phyloP scores from a whole-genome alignment of 2,329 filamentous ascomycete genomes.

The Biscogniauxia sp. region DNA sequence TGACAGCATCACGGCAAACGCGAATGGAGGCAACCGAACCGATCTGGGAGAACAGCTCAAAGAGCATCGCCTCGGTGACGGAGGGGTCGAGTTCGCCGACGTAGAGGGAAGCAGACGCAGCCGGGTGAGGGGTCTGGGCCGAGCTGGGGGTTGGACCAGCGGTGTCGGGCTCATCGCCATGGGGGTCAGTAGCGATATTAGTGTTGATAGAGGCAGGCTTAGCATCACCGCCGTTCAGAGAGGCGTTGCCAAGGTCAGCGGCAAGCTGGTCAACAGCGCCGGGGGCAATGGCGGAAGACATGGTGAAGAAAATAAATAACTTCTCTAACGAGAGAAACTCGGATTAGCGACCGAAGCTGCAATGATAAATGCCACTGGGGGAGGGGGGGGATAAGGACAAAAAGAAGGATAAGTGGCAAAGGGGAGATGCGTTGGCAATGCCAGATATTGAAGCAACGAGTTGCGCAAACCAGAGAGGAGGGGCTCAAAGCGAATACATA shows the following conservation, averaged over 20 bases:
- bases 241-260: conserved; percentile 71
- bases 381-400: background rate
- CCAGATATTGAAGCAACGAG: background rate
- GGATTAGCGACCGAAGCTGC: conserved; percentile 9
- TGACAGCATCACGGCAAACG: conserved; percentile 98
- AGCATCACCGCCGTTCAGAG: conserved; percentile 66
- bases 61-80: conserved; percentile 99
- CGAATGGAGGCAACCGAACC: conserved; percentile 98
- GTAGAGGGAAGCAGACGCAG: conserved; percentile 96
- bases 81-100: conserved; percentile 97
- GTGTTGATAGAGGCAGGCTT: conserved; percentile 72
- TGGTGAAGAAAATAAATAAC: conserved; percentile 35
- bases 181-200: conserved; percentile 56
- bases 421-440: conserved; percentile 2
- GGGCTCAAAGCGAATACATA: conserved; percentile 9
- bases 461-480: background rate
- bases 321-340: conserved; percentile 13
- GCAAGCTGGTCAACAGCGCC: conserved; percentile 76
- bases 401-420: background rate
- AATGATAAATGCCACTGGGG: background rate
- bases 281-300: conserved; percentile 58
- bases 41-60: conserved; percentile 99
- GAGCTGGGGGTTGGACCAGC: conserved; percentile 71
- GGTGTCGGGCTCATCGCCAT: conserved; percentile 58
- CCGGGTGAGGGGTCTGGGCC: conserved; percentile 68